These are phyloP conservation scores for Nannochloropsis salina DNA, from an alignment of 108 stramenopile genomes.

Conservation along the genomic window DNA sequence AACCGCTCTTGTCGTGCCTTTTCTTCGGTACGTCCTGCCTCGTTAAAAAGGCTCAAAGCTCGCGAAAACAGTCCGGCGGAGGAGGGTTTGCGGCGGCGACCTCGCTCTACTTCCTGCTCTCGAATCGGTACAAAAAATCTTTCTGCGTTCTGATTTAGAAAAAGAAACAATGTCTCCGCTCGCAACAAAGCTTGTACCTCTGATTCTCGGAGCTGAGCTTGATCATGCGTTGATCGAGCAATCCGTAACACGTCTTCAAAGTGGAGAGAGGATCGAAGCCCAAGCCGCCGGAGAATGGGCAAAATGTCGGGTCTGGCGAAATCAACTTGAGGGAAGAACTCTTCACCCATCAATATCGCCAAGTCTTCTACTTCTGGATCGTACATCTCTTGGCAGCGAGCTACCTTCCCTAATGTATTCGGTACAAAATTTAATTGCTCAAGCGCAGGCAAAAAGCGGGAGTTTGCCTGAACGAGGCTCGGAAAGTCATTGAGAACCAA, in stretches of 20 bases:
- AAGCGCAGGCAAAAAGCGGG: neutral
- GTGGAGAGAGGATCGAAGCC: neutral
- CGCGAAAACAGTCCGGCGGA: neutral
- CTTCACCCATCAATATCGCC: neutral
- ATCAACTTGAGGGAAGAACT: neutral
- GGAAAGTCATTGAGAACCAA: neutral
- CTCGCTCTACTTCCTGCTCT: neutral
- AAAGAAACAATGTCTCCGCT: neutral
- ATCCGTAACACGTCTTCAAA: neutral
- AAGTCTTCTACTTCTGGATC: slow-evolving; percentile 11
- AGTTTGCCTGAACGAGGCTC: neutral
- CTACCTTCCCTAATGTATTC: neutral
- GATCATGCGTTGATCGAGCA: neutral
- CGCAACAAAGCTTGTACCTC: neutral
- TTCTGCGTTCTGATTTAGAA: slow-evolving; percentile 20
- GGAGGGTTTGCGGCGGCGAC: neutral
- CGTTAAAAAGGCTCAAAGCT: neutral
- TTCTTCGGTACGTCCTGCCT: neutral
- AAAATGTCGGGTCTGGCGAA: neutral
- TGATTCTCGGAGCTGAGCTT: neutral
- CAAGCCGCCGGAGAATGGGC: neutral
- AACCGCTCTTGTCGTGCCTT: neutral
- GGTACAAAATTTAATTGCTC: neutral
- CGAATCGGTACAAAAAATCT: neutral
- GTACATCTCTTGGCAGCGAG: neutral